Evolutionary conservation across 2,329 filamentous ascomycete genomes (phyloP), one percentile per base, ranked within the genome.

Genomic region (Colletotrichum sojae): DNA sequence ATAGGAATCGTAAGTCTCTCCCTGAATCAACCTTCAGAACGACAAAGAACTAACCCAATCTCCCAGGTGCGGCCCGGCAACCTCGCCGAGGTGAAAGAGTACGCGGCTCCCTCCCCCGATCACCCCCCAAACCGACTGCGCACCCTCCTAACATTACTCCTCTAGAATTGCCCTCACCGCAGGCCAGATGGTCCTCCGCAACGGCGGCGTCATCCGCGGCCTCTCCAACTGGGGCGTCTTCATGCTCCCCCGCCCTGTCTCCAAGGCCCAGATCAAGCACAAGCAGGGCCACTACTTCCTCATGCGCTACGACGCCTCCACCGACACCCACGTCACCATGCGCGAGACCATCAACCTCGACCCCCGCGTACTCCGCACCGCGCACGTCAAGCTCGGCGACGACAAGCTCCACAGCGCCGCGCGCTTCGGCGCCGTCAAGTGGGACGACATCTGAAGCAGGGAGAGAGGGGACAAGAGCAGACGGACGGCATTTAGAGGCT

Each of bases 141-240:
- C 63, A 4, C 8, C 31, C 43, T 46, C 5, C 53, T 49, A 58
- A 58, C 46, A 22, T 2, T 36, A 6, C 31, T 5, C 20, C 43
- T 25, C 12, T 71, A 97, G 94, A 86, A 97, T 98, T 82, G 94
- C 94, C 79, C 90, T 92, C 76, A 94, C 93, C 63, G 90, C 94
- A 73, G 95, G 95, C 75, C 90, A 91, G 74, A 88, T 95, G 72
- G 88, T 99, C 78, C 92, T 99, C 76, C 88, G 89, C 75, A 89
- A 91, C 73, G 92, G 92, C 79, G 96, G 96, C 81, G 95, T 98
- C 65, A 90, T 99, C 78, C 94, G 96, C 75, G 94, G 94, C 78
- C 88, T 97, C 78, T 91, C 91, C 74, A 99, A 99, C 87, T 99
- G 96, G 96, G 96, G 96, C 78, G 88, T 93, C 74, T 98, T 96